Evolutionary conservation across 495 filamentous ascomycete genomes (phyloP).

Genomic region (Penicillium verhagenii): DNA sequence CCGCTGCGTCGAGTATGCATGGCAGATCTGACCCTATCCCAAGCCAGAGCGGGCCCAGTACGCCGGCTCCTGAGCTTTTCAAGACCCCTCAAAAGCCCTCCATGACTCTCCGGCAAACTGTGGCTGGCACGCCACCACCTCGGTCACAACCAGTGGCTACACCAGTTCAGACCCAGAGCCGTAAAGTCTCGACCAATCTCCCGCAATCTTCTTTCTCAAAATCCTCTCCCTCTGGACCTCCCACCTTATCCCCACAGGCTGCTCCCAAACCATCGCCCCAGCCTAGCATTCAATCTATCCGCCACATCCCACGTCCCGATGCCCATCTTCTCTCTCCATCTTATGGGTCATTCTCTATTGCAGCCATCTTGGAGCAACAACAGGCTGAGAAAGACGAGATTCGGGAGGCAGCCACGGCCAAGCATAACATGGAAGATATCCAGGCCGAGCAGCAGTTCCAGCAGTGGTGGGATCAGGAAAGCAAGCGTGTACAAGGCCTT

Average conservation of each 20-base stretch:
- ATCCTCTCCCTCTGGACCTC: conserved; percentile 21
- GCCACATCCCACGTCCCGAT: conserved; percentile 45
- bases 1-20: conserved; percentile 18
- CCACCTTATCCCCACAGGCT: conserved; percentile 16
- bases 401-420: conserved; percentile 74
- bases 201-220: conserved; percentile 21
- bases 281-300: conserved; percentile 48
- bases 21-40: conserved; percentile 21
- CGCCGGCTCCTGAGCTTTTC: conserved; percentile 20
- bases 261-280: conserved; percentile 26
- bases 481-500: conserved; percentile 65
- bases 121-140: conserved; percentile 49
- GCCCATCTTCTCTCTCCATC: conserved; percentile 44
- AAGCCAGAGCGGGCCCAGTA: conserved; percentile 19
- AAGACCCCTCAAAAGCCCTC: conserved; percentile 44
- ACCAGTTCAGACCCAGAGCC: conserved; percentile 26
- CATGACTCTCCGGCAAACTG: conserved; percentile 63
- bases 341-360: conserved; percentile 66
- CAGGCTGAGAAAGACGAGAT: conserved; percentile 79
- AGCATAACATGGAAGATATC: conserved; percentile 86
- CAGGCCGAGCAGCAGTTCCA: conserved; percentile 96
- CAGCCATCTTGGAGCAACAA: conserved; percentile 88
- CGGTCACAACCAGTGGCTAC: conserved; percentile 28
- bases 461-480: conserved; percentile 97
- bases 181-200: conserved; percentile 27